Base-by-base conservation (phyloP, 441 rosid species). In the Gossypium trilobum region DNA sequence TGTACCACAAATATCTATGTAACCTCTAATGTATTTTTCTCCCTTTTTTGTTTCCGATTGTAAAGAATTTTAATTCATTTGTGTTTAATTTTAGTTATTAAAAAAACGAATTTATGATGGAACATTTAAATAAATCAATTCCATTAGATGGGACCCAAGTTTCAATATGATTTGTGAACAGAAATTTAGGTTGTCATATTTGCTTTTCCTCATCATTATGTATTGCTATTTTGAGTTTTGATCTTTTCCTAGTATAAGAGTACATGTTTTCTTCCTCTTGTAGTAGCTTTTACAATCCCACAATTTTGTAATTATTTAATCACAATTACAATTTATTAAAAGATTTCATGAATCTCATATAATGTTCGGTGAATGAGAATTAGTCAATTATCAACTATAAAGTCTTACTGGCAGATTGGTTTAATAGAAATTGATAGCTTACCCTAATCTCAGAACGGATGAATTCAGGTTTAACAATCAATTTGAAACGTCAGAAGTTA, bases 1-100 rank as follows among this genome's bases (percentile, higher is more conserved):
- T 67, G 71, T 67, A 67, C 57, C 71, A 67, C 50, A 48, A 11
- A 23, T 23, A 14, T 25, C 23, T 48, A n/a, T 31, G 42, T 48
- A 67, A 48, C n/a, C 13, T 48, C 39, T 13, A 14, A 6, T 67
- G 64, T 56, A 56, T 56, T 22, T 10, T 56, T 56, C 14, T 56
- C 4, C 20, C 14, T 27, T 13, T 10, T 10, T 20, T 22, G n/a
- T 10, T 52, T 52, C 22, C 8, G 20, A 22, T 10, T 0, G 31
- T 56, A 56, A 56, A 56, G 31, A 56, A 22, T 22, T 55, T 55
- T 22, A 27, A 3, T 23, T 22, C 61, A 22, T 56, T 22, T 22
- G 31, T 52, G 57, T 52, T 17, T 7, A 42, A 42, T 42, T 42
- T 42, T 14, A 52, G 57, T 52, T 52, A 52, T 6, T 52, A 52